Evolutionary conservation across 495 filamentous ascomycete genomes (phyloP).

Genomic region (Podospora comata): DNA sequence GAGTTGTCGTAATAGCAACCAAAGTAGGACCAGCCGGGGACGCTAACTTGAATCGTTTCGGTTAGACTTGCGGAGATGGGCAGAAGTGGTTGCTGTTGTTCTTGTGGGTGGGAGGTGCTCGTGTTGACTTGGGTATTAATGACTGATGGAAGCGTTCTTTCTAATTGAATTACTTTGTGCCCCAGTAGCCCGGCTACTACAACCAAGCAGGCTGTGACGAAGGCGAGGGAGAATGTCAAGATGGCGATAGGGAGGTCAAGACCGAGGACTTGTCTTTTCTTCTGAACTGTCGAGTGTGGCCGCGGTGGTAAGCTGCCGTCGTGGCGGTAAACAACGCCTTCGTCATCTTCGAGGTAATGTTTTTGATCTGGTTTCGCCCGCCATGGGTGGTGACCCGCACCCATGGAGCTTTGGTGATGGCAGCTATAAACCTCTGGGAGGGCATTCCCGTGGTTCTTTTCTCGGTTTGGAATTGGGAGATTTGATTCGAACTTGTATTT

Average conservation of each 20-base stretch:
- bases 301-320: neutral
- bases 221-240: constrained; percentile 3
- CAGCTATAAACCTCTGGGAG: constrained; percentile 6
- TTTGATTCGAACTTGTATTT: constrained; percentile 2
- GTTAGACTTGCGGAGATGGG: neutral
- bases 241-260: constrained; percentile 1
- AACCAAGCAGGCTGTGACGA: neutral
- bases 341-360: neutral
- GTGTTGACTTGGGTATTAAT: neutral
- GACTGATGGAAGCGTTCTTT: neutral
- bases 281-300: neutral
- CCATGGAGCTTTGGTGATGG: constrained; percentile 8
- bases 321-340: neutral
- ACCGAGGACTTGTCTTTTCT: constrained; percentile 1
- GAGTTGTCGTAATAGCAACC: constrained; percentile 8
- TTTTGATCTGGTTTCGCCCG: neutral
- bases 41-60: neutral
- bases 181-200: constrained; percentile 1
- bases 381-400: constrained; percentile 6
- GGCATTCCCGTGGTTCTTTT: constrained; percentile 5
- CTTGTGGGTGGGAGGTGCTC: neutral
- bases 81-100: neutral
- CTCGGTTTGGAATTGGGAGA: constrained; percentile 6
- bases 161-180: neutral
- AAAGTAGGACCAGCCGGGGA: constrained; percentile 2